These are phyloP conservation scores for Colletotrichum tanaceti DNA, from an alignment of 2,329 filamentous ascomycete species.

Conservation along the genomic window DNA sequence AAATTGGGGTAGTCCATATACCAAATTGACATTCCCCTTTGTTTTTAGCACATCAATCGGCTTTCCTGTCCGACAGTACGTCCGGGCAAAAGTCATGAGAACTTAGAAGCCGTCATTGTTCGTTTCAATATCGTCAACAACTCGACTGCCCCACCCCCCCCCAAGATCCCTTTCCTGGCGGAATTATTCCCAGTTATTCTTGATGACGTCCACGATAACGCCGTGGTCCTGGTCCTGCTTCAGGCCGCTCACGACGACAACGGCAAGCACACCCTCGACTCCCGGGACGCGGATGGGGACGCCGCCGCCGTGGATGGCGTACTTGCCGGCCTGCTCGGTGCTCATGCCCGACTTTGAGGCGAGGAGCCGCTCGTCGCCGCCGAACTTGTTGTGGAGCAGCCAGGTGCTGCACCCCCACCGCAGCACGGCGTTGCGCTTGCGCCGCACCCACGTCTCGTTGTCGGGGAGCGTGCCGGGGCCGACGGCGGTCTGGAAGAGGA, in stretches of 20 bases:
- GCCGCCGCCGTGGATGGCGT: conserved; percentile 82
- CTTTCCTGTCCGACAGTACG: too few relatives aligned
- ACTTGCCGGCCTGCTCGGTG: conserved; percentile 66
- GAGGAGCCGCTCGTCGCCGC: conserved; percentile 73
- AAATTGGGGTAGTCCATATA: too few relatives aligned
- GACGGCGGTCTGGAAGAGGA: conserved; percentile 77
- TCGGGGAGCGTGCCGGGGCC: conserved; percentile 76
- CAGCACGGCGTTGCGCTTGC: conserved; percentile 79
- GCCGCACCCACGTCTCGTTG: conserved; percentile 75
- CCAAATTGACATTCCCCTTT: too few relatives aligned
- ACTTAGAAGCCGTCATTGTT: background rate
- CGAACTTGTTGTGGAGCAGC: conserved; percentile 76
- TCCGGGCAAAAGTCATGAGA: too few relatives aligned
- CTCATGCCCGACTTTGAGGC: conserved; percentile 73
- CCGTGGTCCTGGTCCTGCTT: conserved; percentile 83
- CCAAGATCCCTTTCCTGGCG: background rate
- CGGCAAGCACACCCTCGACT: conserved; percentile 80
- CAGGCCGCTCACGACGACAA: conserved; percentile 80
- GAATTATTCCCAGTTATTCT: conserved; percentile 57
- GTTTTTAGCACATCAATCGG: too few relatives aligned
- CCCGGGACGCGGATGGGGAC: conserved; percentile 78
- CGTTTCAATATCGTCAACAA: background rate
- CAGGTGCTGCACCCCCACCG: conserved; percentile 78
- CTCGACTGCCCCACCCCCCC: accelerated
- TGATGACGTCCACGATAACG: conserved; percentile 77